Conservation (phyloP, 2,329 filamentous ascomycete genomes). For the Exophiala bonariae region DNA sequence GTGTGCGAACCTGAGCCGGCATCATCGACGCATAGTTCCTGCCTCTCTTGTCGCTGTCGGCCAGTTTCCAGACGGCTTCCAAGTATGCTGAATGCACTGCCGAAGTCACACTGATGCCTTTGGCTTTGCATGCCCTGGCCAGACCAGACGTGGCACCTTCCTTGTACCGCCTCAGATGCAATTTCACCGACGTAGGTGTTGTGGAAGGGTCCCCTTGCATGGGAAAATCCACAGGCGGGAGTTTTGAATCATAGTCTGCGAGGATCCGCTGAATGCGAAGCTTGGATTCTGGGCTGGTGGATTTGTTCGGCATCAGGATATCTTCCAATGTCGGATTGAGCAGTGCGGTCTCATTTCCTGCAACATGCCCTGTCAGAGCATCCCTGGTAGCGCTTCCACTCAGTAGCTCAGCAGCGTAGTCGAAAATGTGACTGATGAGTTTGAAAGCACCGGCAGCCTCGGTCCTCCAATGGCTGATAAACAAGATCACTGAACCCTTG, state of each 20-base stretch:
- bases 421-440: conserved; percentile 12
- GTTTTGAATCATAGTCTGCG: conserved; percentile 7
- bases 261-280: conserved; percentile 6
- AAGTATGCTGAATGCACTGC: conserved; percentile 14
- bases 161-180: conserved; percentile 4
- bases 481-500: conserved; percentile 10
- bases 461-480: conserved; percentile 19
- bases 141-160: not conserved
- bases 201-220: conserved; percentile 1
- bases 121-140: conserved; percentile 6
- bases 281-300: conserved; percentile 2
- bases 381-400: not conserved
- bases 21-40: conserved; percentile 11
- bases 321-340: conserved; percentile 14
- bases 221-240: conserved; percentile 11
- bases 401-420: conserved; percentile 11
- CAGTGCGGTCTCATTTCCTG: conserved; percentile 7
- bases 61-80: conserved; percentile 4
- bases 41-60: not conserved
- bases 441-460: conserved; percentile 16
- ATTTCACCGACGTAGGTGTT: not conserved
- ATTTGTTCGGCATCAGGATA: conserved; percentile 9
- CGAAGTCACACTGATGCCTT: conserved; percentile 8
- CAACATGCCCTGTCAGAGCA: not conserved
- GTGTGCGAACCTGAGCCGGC: conserved; percentile 16